Conservation (phyloP, 1,284 basidiomycete species). For the Tylopilus sp. region DNA sequence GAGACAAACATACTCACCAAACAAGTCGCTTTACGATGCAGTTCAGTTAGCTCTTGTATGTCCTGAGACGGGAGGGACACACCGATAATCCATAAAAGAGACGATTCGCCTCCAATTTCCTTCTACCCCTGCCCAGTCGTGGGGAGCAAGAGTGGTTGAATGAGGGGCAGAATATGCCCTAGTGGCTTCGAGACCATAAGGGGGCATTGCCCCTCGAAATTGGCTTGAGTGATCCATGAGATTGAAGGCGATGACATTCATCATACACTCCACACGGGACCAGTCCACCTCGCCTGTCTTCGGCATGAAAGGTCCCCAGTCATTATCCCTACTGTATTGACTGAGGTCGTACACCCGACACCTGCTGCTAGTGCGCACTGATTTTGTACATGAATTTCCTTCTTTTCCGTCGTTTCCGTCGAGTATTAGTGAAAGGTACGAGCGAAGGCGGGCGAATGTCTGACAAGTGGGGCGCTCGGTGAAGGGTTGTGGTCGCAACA, state of each 20-base stretch:
- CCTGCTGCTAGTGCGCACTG: slow-evolving; percentile 46
- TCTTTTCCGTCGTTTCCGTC: slow-evolving; percentile 30
- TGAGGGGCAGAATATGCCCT: slow-evolving; percentile 52
- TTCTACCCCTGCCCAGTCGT: slow-evolving; percentile 69
- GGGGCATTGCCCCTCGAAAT: slow-evolving; percentile 43
- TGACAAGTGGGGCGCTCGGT: slow-evolving; percentile 22
- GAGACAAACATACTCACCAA: slow-evolving; percentile 39
- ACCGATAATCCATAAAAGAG: slow-evolving; percentile 75
- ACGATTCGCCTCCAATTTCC: slow-evolving; percentile 67
- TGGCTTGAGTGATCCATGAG: slow-evolving; percentile 44
- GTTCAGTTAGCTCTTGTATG: neutral
- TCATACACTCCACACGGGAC: slow-evolving; percentile 55
- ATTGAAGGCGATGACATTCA: slow-evolving; percentile 58
- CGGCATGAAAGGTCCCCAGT: slow-evolving; percentile 54
- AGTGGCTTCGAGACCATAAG: slow-evolving; percentile 46
- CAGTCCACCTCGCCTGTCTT: slow-evolving; percentile 47
- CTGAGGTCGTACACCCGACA: slow-evolving; percentile 60
- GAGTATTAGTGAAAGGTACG: slow-evolving; percentile 44
- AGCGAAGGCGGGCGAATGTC: slow-evolving; percentile 35
- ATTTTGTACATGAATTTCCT: slow-evolving; percentile 27
- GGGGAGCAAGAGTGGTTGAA: slow-evolving; percentile 26
- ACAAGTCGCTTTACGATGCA: slow-evolving; percentile 45
- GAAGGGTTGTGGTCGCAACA: slow-evolving; percentile 32
- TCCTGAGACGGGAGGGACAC: slow-evolving; percentile 15
- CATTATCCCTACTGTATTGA: slow-evolving; percentile 47